A percentile compares a stretch with the other conserved stretches of the same genome.
Conservation (phyloP, 208 protist species). For the Herpetomonas tarakana region DNA sequence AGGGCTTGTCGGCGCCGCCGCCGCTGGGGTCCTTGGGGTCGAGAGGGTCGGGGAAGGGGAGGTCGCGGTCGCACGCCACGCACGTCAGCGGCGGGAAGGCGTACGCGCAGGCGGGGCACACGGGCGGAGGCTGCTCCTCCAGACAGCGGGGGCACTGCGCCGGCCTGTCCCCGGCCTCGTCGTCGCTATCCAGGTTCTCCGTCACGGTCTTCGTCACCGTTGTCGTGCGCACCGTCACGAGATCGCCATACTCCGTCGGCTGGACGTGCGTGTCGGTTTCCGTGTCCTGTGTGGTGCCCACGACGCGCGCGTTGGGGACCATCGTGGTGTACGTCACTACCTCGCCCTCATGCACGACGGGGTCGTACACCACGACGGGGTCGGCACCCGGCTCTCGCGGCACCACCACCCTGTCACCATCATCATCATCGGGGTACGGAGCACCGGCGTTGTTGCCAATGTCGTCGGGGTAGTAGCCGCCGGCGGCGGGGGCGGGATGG, state of each 20-base stretch:
- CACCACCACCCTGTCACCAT: conserved; percentile 4
- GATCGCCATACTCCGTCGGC: conserved; percentile 33
- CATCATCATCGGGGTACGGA: background rate
- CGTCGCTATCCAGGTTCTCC: conserved; percentile 17
- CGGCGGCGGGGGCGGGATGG: background rate
- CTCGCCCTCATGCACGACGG: conserved; percentile 17
- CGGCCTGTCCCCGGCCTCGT: conserved; percentile 17
- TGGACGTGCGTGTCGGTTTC: conserved; percentile 67
- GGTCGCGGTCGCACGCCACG: background rate
- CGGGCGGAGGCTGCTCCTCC: background rate
- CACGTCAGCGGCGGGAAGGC: background rate
- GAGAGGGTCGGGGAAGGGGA: background rate
- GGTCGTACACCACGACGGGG: conserved; percentile 27
- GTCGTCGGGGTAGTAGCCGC: background rate
- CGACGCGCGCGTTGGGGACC: conserved; percentile 43
- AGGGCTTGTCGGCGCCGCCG: conserved; percentile 2
- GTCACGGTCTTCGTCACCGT: conserved; percentile 41
- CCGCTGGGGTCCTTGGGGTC: background rate
- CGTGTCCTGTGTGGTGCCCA: conserved; percentile 62
- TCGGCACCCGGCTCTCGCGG: background rate
- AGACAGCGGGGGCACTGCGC: background rate
- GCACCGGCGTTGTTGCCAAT: too few species aligned
- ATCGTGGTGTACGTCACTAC: conserved; percentile 38
- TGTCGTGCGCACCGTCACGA: conserved; percentile 35
- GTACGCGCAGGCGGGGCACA: background rate